Evolutionary conservation across 768 basidiomycete genomes (phyloP).

Genomic region (Macrocybe gigantea): DNA sequence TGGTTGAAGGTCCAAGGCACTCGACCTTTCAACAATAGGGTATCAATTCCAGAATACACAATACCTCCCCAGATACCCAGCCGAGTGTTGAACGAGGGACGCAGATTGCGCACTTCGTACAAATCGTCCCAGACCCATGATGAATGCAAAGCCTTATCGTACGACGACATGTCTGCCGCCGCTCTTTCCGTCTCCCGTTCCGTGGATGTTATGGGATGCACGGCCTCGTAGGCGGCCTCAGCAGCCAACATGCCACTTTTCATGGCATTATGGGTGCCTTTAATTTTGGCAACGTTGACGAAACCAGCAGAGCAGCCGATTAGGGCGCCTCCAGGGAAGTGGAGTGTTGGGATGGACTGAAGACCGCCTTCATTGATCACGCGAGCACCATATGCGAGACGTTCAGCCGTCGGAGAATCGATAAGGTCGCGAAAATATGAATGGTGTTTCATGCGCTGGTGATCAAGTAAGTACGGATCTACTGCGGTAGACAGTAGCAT

Average conservation of each 20-base stretch:
- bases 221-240: constrained; percentile 71
- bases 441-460: constrained; percentile 86
- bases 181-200: constrained; percentile 9
- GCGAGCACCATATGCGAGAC: constrained; percentile 89
- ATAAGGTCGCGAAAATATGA: constrained; percentile 85
- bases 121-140: constrained; percentile 89
- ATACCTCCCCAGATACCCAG: constrained; percentile 87
- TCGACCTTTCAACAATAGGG: constrained; percentile 75
- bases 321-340: constrained; percentile 92
- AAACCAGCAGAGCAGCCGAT: constrained; percentile 96
- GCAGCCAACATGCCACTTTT: constrained; percentile 98
- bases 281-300: constrained; percentile 95
- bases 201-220: constrained; percentile 27
- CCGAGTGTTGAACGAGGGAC: constrained; percentile 79
- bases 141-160: constrained; percentile 60
- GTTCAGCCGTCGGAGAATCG: constrained; percentile 52
- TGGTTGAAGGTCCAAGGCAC: constrained; percentile 92
- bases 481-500: background rate
- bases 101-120: constrained; percentile 84
- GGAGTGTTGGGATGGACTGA: constrained; percentile 78
- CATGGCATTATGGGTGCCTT: constrained; percentile 99
- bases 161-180: constrained; percentile 61
- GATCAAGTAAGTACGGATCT: constrained; percentile 5
- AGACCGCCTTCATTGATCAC: constrained; percentile 90
- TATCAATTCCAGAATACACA: constrained; percentile 84